phyloP scores from a whole-genome alignment of 805 yeast species.

The Monosporozyma servazzii region DNA sequence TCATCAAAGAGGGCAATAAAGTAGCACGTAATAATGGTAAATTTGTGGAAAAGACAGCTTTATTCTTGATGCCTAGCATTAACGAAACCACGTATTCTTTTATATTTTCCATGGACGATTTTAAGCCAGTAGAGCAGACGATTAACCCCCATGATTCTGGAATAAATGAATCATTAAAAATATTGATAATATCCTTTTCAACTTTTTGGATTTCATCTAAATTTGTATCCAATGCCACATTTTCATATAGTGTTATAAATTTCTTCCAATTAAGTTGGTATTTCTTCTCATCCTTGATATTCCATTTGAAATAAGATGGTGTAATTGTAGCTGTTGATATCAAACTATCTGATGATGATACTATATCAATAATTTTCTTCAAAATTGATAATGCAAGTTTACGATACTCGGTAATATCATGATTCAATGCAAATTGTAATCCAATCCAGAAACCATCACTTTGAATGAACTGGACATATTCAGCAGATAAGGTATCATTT shows the following conservation, averaged over 20 bases:
- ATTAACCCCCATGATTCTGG: slow-evolving; percentile 66
- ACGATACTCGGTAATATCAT: slow-evolving; percentile 53
- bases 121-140: slow-evolving; percentile 66
- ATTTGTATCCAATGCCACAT: slow-evolving; percentile 76
- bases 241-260: slow-evolving; percentile 66
- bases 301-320: slow-evolving; percentile 13
- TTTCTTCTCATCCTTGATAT: slow-evolving; percentile 27
- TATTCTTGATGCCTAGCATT: slow-evolving; percentile 43
- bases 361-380: slow-evolving; percentile 46
- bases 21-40: slow-evolving; percentile 31
- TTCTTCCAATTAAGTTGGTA: slow-evolving; percentile 51
- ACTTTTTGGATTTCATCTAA: slow-evolving; percentile 82
- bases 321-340: slow-evolving; percentile 3
- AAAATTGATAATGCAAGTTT: slow-evolving; percentile 61
- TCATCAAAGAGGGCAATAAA: slow-evolving; percentile 52
- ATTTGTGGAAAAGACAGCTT: slow-evolving; percentile 38
- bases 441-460: slow-evolving; percentile 42
- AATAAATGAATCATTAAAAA: slow-evolving; percentile 46
- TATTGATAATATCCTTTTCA: slow-evolving; percentile 44
- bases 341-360: slow-evolving; percentile 16
- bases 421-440: slow-evolving; percentile 48
- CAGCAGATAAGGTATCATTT: slow-evolving; percentile 4
- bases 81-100: slow-evolving; percentile 51
- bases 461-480: slow-evolving; percentile 9
- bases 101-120: slow-evolving; percentile 69